phyloP scores from a whole-genome alignment of 2,329 filamentous ascomycete species.

The Cytospora paraplurivora region DNA sequence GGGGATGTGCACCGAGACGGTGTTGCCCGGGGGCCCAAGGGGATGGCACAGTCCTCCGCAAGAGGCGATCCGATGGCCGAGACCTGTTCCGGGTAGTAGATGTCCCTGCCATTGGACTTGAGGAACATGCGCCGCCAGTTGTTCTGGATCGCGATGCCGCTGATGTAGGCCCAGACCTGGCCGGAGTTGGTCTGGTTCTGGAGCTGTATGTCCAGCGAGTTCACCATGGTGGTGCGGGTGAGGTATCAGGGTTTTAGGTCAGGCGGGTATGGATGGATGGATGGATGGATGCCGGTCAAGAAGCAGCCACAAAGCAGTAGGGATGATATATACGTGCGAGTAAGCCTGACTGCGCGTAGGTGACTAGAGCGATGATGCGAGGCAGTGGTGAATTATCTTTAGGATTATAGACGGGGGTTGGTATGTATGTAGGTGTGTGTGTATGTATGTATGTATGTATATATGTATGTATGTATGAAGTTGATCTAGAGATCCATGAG shows the following conservation, averaged over 20 bases:
- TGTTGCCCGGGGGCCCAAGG: slow-evolving; percentile 58
- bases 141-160: slow-evolving; percentile 58
- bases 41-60: slow-evolving; percentile 60
- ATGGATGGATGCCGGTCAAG: background rate
- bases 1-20: slow-evolving; percentile 58
- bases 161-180: slow-evolving; percentile 66
- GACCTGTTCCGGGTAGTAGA: slow-evolving; percentile 61
- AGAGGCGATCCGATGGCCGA: slow-evolving; percentile 50
- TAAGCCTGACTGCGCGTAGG: no score
- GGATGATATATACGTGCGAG: no score
- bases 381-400: no score
- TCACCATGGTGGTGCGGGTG: slow-evolving; percentile 40
- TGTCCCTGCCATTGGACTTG: slow-evolving; percentile 49
- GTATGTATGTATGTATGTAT: background rate
- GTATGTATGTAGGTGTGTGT: background rate
- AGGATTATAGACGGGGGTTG: no score
- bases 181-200: slow-evolving; percentile 57
- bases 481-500: background rate
- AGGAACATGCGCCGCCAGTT: slow-evolving; percentile 42
- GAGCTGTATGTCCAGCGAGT: slow-evolving; percentile 55
- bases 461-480: background rate
- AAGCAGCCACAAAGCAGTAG: background rate
- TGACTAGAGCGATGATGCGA: no score
- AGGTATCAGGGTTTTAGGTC: background rate
- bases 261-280: background rate